Conservation (phyloP, 768 basidiomycete genomes). For the Lentinula detonsa region DNA sequence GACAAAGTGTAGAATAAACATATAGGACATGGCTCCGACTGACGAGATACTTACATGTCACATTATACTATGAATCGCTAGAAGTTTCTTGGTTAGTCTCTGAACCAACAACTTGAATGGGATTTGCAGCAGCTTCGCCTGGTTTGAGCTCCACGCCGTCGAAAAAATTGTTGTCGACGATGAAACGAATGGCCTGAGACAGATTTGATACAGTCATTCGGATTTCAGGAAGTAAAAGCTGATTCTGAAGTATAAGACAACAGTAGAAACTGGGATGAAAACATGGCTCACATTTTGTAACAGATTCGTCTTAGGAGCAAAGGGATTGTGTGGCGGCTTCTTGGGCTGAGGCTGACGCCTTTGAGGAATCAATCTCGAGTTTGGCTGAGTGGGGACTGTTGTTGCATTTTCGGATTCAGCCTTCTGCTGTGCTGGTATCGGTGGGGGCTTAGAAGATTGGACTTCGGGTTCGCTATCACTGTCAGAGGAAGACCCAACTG, state of each 20-base stretch:
- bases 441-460: slow-evolving; percentile 13
- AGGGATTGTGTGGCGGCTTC: slow-evolving; percentile 53
- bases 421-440: background rate
- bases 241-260: slow-evolving; percentile 5
- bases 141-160: slow-evolving; percentile 72
- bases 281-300: slow-evolving; percentile 64
- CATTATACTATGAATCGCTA: slow-evolving; percentile 4
- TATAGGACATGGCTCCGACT: background rate
- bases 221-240: slow-evolving; percentile 85
- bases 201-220: slow-evolving; percentile 85
- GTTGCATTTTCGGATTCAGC: background rate
- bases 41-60: too few relatives aligned
- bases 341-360: slow-evolving; percentile 33
- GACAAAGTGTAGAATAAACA: background rate
- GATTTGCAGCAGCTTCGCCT: slow-evolving; percentile 62
- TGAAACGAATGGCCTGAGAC: slow-evolving; percentile 86
- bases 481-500: slow-evolving; percentile 13
- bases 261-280: background rate
- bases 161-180: slow-evolving; percentile 88
- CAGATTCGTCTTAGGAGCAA: slow-evolving; percentile 61
- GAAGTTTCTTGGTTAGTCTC: background rate
- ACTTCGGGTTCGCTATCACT: slow-evolving; percentile 50
- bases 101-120: slow-evolving; percentile 52
- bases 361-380: slow-evolving; percentile 13
- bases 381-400: background rate